A percentile compares a stretch with the other conserved stretches of the same genome.
phyloP scores from a whole-genome alignment of 2,329 filamentous ascomycete genomes.

The Ascochyta rabiei region DNA sequence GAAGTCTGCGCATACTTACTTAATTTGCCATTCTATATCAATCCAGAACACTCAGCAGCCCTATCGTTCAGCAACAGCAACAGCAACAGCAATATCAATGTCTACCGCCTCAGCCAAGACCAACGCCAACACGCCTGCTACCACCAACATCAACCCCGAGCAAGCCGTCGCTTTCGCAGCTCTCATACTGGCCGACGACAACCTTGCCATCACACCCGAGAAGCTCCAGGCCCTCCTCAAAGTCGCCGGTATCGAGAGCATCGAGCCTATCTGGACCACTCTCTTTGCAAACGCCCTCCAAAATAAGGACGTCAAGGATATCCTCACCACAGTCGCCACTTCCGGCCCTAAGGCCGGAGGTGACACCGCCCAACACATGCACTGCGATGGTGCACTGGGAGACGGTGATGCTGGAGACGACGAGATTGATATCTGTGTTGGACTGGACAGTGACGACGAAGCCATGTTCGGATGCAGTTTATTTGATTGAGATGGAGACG shows the following conservation, averaged over 20 bases:
- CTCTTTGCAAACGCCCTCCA: slow-evolving; percentile 97
- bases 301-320: slow-evolving; percentile 87
- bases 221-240: slow-evolving; percentile 92
- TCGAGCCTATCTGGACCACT: slow-evolving; percentile 97
- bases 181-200: slow-evolving; percentile 98
- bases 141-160: slow-evolving; percentile 24
- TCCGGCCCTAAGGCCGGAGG: slow-evolving; percentile 42
- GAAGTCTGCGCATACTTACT: neutral
- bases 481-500: neutral
- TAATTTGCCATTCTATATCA: neutral
- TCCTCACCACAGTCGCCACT: slow-evolving; percentile 75
- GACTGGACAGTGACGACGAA: slow-evolving; percentile 1
- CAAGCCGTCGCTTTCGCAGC: slow-evolving; percentile 91
- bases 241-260: slow-evolving; percentile 79
- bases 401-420: neutral
- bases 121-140: neutral
- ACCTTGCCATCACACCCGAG: slow-evolving; percentile 93
- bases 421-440: neutral
- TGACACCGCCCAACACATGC: neutral
- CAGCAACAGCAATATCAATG: slow-evolving; percentile 1
- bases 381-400: slow-evolving; percentile 1
- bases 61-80: neutral
- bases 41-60: neutral
- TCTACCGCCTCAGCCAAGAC: neutral
- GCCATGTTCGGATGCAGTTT: neutral